Evolutionary conservation across 805 yeast species (phyloP).

Genomic region (Metschnikowia cerradonensis): DNA sequence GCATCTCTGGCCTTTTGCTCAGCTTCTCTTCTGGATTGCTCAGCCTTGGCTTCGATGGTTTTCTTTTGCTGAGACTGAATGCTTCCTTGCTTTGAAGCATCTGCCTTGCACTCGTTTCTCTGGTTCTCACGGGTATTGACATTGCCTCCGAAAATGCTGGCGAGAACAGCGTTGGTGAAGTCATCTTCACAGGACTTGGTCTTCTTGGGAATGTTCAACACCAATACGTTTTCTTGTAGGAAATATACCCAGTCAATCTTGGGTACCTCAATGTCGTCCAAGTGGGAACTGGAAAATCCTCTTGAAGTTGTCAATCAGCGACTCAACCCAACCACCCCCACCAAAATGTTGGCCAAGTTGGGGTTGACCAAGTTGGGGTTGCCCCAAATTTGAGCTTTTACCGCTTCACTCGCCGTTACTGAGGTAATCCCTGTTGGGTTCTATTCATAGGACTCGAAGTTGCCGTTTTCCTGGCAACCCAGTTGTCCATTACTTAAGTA

Average conservation of each 20-base stretch:
- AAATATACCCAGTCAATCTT: conserved; percentile 35
- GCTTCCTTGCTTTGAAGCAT: not conserved
- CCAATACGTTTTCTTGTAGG: conserved; percentile 27
- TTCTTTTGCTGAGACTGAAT: not conserved
- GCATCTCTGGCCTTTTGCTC: conserved; percentile 8
- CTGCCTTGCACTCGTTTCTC: not conserved
- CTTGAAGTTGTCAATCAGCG: conserved; percentile 27
- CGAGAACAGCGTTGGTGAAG: conserved; percentile 14
- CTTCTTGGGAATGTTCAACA: conserved; percentile 35
- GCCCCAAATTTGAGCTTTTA: too few species aligned
- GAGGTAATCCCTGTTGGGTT: too few species aligned
- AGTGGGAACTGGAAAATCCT: conserved; percentile 29
- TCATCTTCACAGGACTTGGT: conserved; percentile 15
- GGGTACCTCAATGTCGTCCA: conserved; percentile 27
- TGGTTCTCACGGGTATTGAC: not conserved
- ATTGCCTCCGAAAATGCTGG: conserved; percentile 10
- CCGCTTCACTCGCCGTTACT: too few species aligned
- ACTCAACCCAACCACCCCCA: too few species aligned
- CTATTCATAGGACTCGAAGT: too few species aligned
- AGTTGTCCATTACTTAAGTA: too few species aligned
- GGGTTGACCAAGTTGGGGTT: too few species aligned
- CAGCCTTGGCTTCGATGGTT: not conserved
- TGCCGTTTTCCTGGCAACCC: too few species aligned
- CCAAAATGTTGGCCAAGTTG: too few species aligned
- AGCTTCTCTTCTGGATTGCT: not conserved